Conservation (phyloP, 1,284 basidiomycete species). For the Gymnopus androsaceus region DNA sequence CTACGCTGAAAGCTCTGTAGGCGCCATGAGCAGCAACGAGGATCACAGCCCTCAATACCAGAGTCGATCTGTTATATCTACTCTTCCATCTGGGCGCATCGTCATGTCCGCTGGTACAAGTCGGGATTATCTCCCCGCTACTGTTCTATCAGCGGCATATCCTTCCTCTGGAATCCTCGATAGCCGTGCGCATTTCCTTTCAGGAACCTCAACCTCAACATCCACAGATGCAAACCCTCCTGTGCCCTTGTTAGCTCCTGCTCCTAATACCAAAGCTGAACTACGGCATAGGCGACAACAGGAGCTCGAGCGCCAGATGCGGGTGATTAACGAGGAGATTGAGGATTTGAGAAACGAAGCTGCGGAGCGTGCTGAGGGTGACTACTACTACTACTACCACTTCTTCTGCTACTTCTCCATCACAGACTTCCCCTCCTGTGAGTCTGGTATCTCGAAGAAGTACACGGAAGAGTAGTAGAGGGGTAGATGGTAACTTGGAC, state of each 20-base stretch:
- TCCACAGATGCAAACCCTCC: no score
- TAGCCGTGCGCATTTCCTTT: no score
- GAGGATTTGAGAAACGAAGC: slow-evolving; percentile 23
- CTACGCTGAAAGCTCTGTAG: background rate
- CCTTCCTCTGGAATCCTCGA: slow-evolving; percentile 2
- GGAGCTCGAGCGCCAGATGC: slow-evolving; percentile 27
- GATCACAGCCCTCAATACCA: background rate
- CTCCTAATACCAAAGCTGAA: slow-evolving; percentile 5
- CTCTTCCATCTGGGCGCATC: slow-evolving; percentile 5
- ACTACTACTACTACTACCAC: no score
- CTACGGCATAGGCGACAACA: slow-evolving; percentile 23
- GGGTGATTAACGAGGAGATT: slow-evolving; percentile 28
- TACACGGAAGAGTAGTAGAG: background rate
- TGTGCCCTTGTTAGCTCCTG: no score
- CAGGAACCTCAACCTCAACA: background rate
- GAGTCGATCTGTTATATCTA: background rate
- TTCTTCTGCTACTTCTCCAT: no score
- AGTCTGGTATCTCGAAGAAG: background rate
- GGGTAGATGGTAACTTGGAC: no score
- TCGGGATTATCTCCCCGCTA: background rate
- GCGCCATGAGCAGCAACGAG: no score
- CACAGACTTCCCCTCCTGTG: background rate
- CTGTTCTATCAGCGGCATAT: no score
- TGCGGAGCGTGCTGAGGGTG: slow-evolving; percentile 9
- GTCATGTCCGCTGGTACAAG: slow-evolving; percentile 1